Evolutionary conservation across 2,329 filamentous ascomycete genomes (phyloP), one percentile per base, ranked within the genome.

Genomic region (Fusarium begoniae): DNA sequence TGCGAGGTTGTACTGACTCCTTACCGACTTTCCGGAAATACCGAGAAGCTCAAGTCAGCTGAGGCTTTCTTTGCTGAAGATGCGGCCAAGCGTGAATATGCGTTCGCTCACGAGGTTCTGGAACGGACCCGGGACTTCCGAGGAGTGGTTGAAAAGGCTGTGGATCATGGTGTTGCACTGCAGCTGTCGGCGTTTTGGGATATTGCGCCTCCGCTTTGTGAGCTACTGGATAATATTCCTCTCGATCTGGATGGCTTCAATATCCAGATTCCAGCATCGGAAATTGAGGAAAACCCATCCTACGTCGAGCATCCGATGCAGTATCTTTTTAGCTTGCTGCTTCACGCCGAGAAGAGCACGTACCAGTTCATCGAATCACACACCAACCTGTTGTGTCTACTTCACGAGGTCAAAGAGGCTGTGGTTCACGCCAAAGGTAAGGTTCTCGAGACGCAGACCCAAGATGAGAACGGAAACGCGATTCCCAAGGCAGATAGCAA

Each of bases 151-250:
- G 94, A 98, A 80, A 88, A 91, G 76, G 96, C 96, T 63, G 95
- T 98, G 28, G 91, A 91, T 26, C 91, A 94, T 15, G 96, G 96
- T 22, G 94, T 98, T 17, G 95, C 98, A 80, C 90, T 94, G 63
- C 96, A 98, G 83, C 88, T 98, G 6, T 95, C 93, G 15, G 95
- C 96, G 0, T 99, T 98, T 81, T 99, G 96, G 96, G 96, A 99
- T 80, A 97, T 98, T 78, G 96, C 95, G 4, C 96, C 96, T 6
- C 91, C 92, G 8, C 87, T 99, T 1, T 87, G 92, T 32, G 88
- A 91, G 22, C 86, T 98, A 53, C 88, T 97, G 17, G 93, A 97
- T 68, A 93, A 93, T 77, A 91, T 98, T 28, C 95, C 95, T 0
- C 80, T 83, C 3, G 83, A 87, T 48, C 82, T 90, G 17, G 81